These are phyloP conservation scores for Umbelopsis vinacea DNA, from an alignment of 192 early-diverging fungal genomes.

Conservation along the genomic window DNA sequence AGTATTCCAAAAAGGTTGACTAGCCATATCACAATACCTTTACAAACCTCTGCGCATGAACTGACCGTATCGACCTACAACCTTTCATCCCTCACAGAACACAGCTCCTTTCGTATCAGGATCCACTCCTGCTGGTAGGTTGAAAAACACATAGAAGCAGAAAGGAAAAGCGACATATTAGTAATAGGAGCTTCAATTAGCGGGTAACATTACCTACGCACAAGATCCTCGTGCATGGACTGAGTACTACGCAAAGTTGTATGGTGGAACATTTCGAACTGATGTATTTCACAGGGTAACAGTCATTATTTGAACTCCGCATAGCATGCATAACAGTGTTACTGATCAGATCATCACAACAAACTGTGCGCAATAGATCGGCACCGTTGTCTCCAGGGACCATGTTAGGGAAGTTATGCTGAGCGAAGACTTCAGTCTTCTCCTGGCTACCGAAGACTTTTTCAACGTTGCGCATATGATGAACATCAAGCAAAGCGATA, in stretches of 20 bases:
- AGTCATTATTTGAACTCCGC: neutral
- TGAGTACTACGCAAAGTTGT: neutral
- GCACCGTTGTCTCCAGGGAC: conserved; percentile 1
- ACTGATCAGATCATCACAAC: no score
- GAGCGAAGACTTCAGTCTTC: conserved; percentile 3
- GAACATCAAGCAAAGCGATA: neutral
- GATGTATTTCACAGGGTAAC: conserved; percentile 22
- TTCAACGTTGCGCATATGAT: neutral
- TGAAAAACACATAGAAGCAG: neutral
- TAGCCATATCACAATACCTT: neutral
- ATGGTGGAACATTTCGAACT: conserved; percentile 13
- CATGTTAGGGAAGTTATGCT: conserved; percentile 19
- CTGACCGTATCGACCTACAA: neutral
- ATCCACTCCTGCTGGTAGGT: neutral
- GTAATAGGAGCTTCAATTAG: neutral
- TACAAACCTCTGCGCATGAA: neutral
- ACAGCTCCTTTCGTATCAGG: neutral
- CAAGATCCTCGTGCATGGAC: neutral
- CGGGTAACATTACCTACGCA: neutral
- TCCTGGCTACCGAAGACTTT: neutral
- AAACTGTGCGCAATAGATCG: neutral
- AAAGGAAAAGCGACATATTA: neutral
- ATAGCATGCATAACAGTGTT: neutral
- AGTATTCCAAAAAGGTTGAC: neutral
- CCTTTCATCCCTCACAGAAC: neutral